Evolutionary conservation across 371 early-diverging fungal genomes (phyloP).

Genomic region (Lichtheimia ornata): DNA sequence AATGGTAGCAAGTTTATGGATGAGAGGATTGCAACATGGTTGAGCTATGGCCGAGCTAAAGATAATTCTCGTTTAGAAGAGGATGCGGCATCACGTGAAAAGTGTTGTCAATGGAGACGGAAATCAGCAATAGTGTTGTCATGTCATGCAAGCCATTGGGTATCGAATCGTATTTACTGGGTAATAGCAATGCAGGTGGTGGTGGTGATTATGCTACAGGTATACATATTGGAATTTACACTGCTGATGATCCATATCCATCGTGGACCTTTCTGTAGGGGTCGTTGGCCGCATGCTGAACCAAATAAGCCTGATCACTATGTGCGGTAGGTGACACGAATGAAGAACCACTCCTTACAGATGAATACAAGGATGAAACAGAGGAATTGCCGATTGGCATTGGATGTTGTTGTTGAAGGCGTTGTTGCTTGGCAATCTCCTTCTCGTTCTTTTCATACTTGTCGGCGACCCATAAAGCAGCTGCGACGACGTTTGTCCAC

Average conservation of each 20-base stretch:
- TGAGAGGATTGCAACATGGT: too few relatives aligned
- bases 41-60: too few relatives aligned
- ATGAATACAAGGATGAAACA: conserved; percentile 21
- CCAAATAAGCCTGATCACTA: conserved; percentile 19
- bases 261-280: conserved; percentile 5
- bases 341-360: conserved; percentile 17
- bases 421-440: conserved; percentile 17
- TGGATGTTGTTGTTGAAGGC: conserved; percentile 7
- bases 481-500: conserved; percentile 79
- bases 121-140: too few relatives aligned
- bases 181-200: too few relatives aligned
- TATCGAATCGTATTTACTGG: too few relatives aligned
- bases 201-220: too few relatives aligned
- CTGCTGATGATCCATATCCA: conserved; percentile 22
- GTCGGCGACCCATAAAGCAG: conserved; percentile 75
- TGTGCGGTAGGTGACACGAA: conserved; percentile 19
- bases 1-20: too few relatives aligned
- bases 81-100: too few relatives aligned
- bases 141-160: too few relatives aligned
- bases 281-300: conserved; percentile 7
- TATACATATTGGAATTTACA: neutral
- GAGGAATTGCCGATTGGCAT: conserved; percentile 12
- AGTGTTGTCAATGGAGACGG: too few relatives aligned
- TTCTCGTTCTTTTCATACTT: conserved; percentile 53
- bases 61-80: too few relatives aligned